Percentiles rank a stretch among this genome's conserved stretches.
Conservation (phyloP, 2,329 filamentous ascomycete genomes). For the Aureobasidium namibiae region DNA sequence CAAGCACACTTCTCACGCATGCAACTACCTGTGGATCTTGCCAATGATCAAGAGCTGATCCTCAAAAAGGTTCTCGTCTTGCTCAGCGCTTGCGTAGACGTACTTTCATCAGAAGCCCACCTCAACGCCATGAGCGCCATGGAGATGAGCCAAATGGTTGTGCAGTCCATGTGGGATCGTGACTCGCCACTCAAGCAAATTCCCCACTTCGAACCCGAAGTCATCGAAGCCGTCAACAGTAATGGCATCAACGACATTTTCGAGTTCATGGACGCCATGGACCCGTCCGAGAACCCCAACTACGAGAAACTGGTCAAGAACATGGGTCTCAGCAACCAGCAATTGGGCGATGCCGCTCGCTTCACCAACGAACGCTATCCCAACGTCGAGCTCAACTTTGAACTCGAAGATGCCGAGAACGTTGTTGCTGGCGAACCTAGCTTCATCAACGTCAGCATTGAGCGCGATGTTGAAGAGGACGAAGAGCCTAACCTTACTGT, state of each 20-base stretch:
- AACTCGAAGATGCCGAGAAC: slow-evolving; percentile 71
- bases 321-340: slow-evolving; percentile 68
- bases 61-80: slow-evolving; percentile 78
- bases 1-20: slow-evolving; percentile 97
- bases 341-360: slow-evolving; percentile 79
- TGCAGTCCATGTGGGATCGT: slow-evolving; percentile 98
- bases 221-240: slow-evolving; percentile 73
- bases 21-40: slow-evolving; percentile 90
- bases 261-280: slow-evolving; percentile 99
- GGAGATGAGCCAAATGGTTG: slow-evolving; percentile 99
- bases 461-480: slow-evolving; percentile 67
- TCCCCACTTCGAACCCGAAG: slow-evolving; percentile 79
- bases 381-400: slow-evolving; percentile 84
- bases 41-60: slow-evolving; percentile 89
- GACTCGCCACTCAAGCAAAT: slow-evolving; percentile 97
- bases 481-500: slow-evolving; percentile 73
- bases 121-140: slow-evolving; percentile 97
- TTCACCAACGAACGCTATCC: slow-evolving; percentile 98
- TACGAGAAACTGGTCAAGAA: slow-evolving; percentile 70
- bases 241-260: slow-evolving; percentile 86
- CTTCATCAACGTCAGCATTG: slow-evolving; percentile 75
- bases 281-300: slow-evolving; percentile 81
- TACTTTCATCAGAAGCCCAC: slow-evolving; percentile 89
- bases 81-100: slow-evolving; percentile 86
- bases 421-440: slow-evolving; percentile 74